A percentile compares a stretch with the other conserved stretches of the same genome.
Conservation (phyloP, 2,329 filamentous ascomycete genomes). For the Claviceps paspali region DNA sequence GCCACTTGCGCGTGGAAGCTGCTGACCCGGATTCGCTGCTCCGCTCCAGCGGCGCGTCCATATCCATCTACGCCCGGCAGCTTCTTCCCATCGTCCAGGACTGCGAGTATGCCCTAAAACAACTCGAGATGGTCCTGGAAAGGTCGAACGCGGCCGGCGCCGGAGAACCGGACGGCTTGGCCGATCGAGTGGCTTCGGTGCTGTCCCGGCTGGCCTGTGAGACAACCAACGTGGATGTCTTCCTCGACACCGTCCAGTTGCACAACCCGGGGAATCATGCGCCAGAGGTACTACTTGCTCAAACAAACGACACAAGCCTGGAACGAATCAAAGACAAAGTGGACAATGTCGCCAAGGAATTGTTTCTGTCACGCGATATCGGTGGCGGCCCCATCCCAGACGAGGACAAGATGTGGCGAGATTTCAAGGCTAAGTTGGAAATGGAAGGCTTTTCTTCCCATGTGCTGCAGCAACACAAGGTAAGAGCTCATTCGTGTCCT, state of each 20-base stretch:
- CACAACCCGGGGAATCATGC: constrained; percentile 26
- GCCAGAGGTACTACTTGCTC: constrained; percentile 18
- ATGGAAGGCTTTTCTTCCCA: constrained; percentile 42
- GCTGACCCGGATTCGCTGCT: constrained; percentile 41
- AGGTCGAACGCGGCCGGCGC: constrained; percentile 22
- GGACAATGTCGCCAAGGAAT: constrained; percentile 36
- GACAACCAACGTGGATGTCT: constrained; percentile 36
- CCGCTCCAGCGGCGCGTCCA: too few relatives aligned
- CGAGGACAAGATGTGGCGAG: constrained; percentile 40
- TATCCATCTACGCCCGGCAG: constrained; percentile 32
- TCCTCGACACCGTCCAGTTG: constrained; percentile 42
- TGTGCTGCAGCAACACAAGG: constrained; percentile 41
- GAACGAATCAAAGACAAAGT: constrained; percentile 45
- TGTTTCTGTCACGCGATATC: constrained; percentile 29
- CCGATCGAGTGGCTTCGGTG: constrained; percentile 26
- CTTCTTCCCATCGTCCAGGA: constrained; percentile 38
- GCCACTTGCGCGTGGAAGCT: constrained; percentile 42
- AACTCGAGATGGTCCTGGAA: constrained; percentile 37
- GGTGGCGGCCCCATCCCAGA: constrained; percentile 23
- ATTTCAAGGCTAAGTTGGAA: constrained; percentile 42
- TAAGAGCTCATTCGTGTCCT: too few relatives aligned
- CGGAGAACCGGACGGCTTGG: constrained; percentile 18
- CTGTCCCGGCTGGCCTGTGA: constrained; percentile 33
- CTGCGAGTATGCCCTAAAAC: constrained; percentile 37
- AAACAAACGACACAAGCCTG: constrained; percentile 24